Percentiles rank a stretch among this genome's conserved stretches.
Conservation (phyloP, 2,329 filamentous ascomycete genomes). For the Apiospora hydei region DNA sequence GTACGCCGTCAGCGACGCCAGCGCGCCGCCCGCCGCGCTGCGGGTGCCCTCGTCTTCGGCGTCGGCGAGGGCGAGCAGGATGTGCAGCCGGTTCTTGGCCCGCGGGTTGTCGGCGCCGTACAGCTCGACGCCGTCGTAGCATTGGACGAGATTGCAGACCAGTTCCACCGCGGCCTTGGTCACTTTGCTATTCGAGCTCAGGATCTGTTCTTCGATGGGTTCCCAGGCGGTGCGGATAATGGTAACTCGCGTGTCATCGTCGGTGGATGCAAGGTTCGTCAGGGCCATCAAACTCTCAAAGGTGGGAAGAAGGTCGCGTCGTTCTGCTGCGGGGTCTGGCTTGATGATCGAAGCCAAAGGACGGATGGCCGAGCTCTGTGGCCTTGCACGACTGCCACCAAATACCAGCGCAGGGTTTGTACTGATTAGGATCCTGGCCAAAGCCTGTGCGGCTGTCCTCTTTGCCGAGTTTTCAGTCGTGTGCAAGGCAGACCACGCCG, state of each 20-base stretch:
- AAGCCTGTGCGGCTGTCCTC: slow-evolving; percentile 76
- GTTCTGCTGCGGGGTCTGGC: slow-evolving; percentile 66
- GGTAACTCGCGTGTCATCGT: slow-evolving; percentile 68
- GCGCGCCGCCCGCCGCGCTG: slow-evolving; percentile 83
- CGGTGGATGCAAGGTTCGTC: slow-evolving; percentile 88
- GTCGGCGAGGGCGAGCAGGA: slow-evolving; percentile 87
- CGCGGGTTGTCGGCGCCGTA: slow-evolving; percentile 73
- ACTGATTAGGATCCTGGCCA: slow-evolving; percentile 86
- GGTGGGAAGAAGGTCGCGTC: slow-evolving; percentile 81
- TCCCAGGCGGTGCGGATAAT: slow-evolving; percentile 80
- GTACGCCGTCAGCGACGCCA: slow-evolving; percentile 84
- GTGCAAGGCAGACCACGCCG: slow-evolving; percentile 69
- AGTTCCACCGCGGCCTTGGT: slow-evolving; percentile 87
- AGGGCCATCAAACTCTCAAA: slow-evolving; percentile 93
- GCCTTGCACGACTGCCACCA: slow-evolving; percentile 74
- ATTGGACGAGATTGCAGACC: slow-evolving; percentile 86
- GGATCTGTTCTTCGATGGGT: slow-evolving; percentile 81
- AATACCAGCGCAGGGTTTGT: slow-evolving; percentile 88
- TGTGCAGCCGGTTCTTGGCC: slow-evolving; percentile 77
- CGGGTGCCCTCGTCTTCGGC: slow-evolving; percentile 82
- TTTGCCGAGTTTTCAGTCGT: slow-evolving; percentile 55
- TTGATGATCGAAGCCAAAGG: slow-evolving; percentile 79
- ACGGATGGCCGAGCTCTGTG: slow-evolving; percentile 81
- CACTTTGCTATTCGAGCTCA: slow-evolving; percentile 77
- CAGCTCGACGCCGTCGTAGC: slow-evolving; percentile 69